Base-by-base conservation (phyloP, 768 basidiomycete species). In the Leucocoprinus birnbaumii region DNA sequence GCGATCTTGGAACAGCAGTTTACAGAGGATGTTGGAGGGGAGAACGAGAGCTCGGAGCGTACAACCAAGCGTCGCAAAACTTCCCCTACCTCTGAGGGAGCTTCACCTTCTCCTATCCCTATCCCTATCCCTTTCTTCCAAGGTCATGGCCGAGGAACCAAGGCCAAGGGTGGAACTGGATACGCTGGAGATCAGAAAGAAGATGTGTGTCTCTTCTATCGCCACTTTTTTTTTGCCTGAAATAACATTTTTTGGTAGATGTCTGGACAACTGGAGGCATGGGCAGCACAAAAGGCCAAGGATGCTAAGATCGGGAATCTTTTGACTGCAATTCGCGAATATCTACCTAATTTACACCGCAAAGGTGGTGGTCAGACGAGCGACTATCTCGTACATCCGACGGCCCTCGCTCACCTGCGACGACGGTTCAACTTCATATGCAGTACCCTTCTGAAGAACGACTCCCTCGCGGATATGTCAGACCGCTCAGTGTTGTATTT, bases 391-490 rank as follows among this genome's bases (percentile, higher is more conserved):
- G 86, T 89, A n/a, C 91, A 94, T 63, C 94, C 94, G 1, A 95
- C 93, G 2, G 84, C 94, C 2, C 75, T 98, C 35, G 92, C 94
- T 9, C 95, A 95, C 70, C 85, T 98, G 53, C 84, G 95, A 40
- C 75, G 95, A 60, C 81, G 94, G 31, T 97, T 97, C 74, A 95
- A 94, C 65, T 85, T 85, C 65, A 82, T 97, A 53, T 86, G 89
- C 62, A 93, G 89, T 58, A 83, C 87, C 34, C 82, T 97, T 40
- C 77, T 97, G 38, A 80, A 91, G 58, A 96, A 96, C 62, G 94
- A 97, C 68, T 96, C 95, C 14, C 73, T 98, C 45, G 82, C 91
- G 42, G 95, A 97, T 65, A 96, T 97, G 94, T 92, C 91, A 9
- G 91, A 94, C 57, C 86, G 95, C 9, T 73, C 78, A 27, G 76